Evolutionary conservation across 1,284 basidiomycete genomes (phyloP), one percentile per base, ranked within the genome.

Genomic region (Cryptococcus maquisensis): DNA sequence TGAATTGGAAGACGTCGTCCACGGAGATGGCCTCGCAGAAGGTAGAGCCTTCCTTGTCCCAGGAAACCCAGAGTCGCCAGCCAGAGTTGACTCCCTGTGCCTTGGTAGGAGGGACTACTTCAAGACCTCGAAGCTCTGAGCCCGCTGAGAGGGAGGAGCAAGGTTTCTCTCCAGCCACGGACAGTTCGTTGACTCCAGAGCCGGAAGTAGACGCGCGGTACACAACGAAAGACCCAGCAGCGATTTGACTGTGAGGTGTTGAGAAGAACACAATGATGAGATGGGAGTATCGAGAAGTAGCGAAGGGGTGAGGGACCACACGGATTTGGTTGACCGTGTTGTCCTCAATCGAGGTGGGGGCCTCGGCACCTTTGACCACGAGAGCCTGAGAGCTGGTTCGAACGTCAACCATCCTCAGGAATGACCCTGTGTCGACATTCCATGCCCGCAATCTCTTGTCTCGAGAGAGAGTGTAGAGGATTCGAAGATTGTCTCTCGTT

Each of bases 371-470:
- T 46, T 56, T 42, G 16, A 65, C 38, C 3, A 62, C 56, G 35
- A 70, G 46, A n/a, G 67, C 64, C 13, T 64, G 63, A 10, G 64
- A 62, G 1, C 65, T 53, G 3, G 64, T 54, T 35, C 68, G 55
- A 9, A 77, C 63, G 44, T 78, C 76, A 49, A 73, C 54, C 1
- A 74, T 67, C 47, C 68, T 69, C 21, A 77, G 60, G 52, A 70
- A 73, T 2, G 62, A 46, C 5, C 77, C 77, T 0, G 66, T 69
- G 1, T 63, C 60, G 8, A 60, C 37, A 26, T 68, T 68, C 91
- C 92, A 97, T 41, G 88, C 80, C 47, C 90, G 82, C 43, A 96
- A 79, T 51, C 86, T 86, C 53, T 86, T 82, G 77, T 96, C 91
- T 54, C 90, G 81, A n/a, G 91, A 91, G 47, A 96, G 81, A 1